Evolutionary conservation across 352 stramenopile genomes (phyloP), one percentile per base, ranked within the genome.

Genomic region (Blastocystis sp.): DNA sequence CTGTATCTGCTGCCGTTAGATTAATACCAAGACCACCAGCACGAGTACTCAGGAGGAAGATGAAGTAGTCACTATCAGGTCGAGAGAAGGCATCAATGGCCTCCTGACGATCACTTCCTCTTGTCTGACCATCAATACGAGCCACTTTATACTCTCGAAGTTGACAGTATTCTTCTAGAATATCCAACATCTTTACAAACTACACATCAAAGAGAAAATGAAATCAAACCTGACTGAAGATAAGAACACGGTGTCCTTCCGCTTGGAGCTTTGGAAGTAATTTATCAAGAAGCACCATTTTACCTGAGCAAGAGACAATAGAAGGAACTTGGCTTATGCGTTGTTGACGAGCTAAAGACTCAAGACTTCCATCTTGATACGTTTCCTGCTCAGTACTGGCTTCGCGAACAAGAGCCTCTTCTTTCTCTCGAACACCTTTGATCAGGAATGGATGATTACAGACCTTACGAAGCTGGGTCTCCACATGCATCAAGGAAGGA

Each of bases 1-100:
- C 96, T 19, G 96, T 98, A 91, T 99, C 97, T 27, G 96, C 97
- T 73, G 96, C 96, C 59, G 98, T 99, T 17, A 99, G 92, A 89
- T 98, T 99, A 90, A 98, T 97, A 35, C 97, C 96, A 0, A 99
- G 95, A 89, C 97, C 97, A 77, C 97, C 97, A n/a, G 97, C 97
- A 81, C 97, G 95, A 1, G 97, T 99, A 80, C 93, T 97, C 17
- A 99, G 91, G 60, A 99, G 91, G 93, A 99, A 99, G 73, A 99
- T 94, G 89, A 99, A 99, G 44, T 95, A 95, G 90, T 98, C 95
- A 24, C 95, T 96, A 76, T 96, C 94, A 70, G 97, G 94, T 27
- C 93, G 92, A 70, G 96, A 97, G 90, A 98, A 99, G 11, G 96
- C 93, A 91, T 99, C 96, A 89, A 99, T 99, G 2, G 96, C 95